Evolutionary conservation across 805 yeast genomes (phyloP).

Genomic region (Saccharomyces kudriavzevii): DNA sequence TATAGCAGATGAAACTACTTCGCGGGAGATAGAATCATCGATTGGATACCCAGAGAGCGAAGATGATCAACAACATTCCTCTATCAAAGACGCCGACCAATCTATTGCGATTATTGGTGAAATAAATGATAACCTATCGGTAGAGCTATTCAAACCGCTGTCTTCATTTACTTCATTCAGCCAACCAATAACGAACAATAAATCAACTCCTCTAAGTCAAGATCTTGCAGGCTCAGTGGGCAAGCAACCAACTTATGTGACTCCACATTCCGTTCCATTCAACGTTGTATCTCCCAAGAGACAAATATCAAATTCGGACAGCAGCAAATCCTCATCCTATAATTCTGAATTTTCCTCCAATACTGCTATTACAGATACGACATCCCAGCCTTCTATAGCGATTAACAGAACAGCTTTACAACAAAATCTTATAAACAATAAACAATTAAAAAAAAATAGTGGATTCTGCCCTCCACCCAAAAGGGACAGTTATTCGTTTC

Average conservation of each 20-base stretch:
- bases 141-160: constrained; percentile 9
- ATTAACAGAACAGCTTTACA: not conserved
- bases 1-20: not conserved
- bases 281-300: constrained; percentile 17
- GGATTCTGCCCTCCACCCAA: not conserved
- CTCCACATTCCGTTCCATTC: not conserved
- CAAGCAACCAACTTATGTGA: not conserved
- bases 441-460: not conserved
- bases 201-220: not conserved
- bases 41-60: not conserved
- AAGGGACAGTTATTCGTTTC: not conserved
- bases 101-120: constrained; percentile 9
- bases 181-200: constrained; percentile 1
- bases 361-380: constrained; percentile 15
- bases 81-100: constrained; percentile 1
- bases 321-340: constrained; percentile 12
- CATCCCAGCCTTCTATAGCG: constrained; percentile 12
- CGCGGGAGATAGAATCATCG: not conserved
- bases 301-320: constrained; percentile 21
- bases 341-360: constrained; percentile 24
- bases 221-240: not conserved
- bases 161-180: constrained; percentile 20
- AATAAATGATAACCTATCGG: constrained; percentile 1
- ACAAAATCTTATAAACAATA: not conserved
- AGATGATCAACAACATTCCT: not conserved